Base-by-base conservation (phyloP, 768 basidiomycete genomes). In the Hericium rajendrae region DNA sequence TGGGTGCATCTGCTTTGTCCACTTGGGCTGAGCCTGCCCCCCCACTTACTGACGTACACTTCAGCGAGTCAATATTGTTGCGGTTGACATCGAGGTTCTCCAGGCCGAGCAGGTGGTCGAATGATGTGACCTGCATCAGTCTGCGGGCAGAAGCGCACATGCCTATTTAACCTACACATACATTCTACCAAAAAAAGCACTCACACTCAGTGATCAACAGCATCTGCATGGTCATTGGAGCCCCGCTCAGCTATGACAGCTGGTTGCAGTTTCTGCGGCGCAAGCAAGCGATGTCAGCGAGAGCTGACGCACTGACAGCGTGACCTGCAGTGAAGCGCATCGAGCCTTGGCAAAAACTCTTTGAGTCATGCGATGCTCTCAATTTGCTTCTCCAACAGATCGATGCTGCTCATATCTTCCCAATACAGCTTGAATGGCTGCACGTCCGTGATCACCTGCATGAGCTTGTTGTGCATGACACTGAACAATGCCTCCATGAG, bases 401-500 rank as follows among this genome's bases (percentile, higher is more conserved):
- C 86, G 62, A 99, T 84, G 24, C 73, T 70, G 56, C 65, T 74
- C 58, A 99, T 71, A 40, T 80, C 76, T 64, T 97, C 94, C 97
- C 97, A 99, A 67, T 91, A 79, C 22, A 94, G 93, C 66, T 94
- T 91, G 70, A 90, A 97, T n/a, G 94, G 93, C 67, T 94, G 87
- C 12, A 94, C 83, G 65, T 97, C 94, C 46, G 94, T 97, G 66
- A 99, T 91, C 64, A 91, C 84, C 69, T 90, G 83, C 2, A 98
- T 87, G 4, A 99, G 80, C 48, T 82, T 81, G 68, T 97, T 94
- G 65, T 91, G 91, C n/a, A 93, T 81, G 48, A 97, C 85, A 15
- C 83, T 92, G 68, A 99, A 99, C 43, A 94, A 97, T 67, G 94
- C 97, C 67, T 98, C 94, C 11, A 95, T 98, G 61, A 98, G 75